These are phyloP conservation scores for Trypanosoma vivax DNA, from an alignment of 208 protist genomes.

Conservation along the genomic window DNA sequence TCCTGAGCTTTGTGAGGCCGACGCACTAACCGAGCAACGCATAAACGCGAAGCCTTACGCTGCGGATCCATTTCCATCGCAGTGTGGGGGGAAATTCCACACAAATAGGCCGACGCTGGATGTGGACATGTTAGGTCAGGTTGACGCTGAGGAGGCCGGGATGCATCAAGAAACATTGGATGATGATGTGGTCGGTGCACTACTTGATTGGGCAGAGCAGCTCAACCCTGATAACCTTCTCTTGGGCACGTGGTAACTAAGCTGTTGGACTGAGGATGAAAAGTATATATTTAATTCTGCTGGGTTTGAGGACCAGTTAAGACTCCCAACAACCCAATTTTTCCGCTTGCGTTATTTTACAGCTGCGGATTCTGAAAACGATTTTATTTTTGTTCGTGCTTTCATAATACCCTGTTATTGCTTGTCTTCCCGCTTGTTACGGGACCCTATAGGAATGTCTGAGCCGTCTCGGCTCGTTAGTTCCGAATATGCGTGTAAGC, in stretches of 20 bases:
- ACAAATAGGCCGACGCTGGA: background rate
- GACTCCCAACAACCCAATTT: no score
- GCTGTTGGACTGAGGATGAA: background rate
- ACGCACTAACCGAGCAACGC: no score
- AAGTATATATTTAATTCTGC: background rate
- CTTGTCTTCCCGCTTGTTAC: no score
- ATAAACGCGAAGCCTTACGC: no score
- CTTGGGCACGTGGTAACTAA: background rate
- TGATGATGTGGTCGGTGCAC: constrained; percentile 32
- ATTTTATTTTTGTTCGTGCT: background rate
- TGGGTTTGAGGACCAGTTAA: background rate
- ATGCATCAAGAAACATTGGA: constrained; percentile 7
- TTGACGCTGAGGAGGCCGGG: background rate
- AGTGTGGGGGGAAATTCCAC: no score
- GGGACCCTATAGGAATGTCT: no score
- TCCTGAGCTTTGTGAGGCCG: no score
- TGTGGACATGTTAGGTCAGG: background rate
- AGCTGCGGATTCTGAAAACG: background rate
- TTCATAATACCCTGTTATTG: constrained; percentile 7
- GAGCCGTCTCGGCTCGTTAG: no score
- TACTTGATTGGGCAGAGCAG: constrained; percentile 46
- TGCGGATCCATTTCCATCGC: no score
- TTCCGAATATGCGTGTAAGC: no score
- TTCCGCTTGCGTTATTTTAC: no score
- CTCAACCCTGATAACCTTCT: constrained; percentile 34